A percentile compares a stretch with the other conserved stretches of the same genome.
These are phyloP conservation scores for Botrytis aclada DNA, from an alignment of 2,329 filamentous ascomycete species.

Conservation along the genomic window DNA sequence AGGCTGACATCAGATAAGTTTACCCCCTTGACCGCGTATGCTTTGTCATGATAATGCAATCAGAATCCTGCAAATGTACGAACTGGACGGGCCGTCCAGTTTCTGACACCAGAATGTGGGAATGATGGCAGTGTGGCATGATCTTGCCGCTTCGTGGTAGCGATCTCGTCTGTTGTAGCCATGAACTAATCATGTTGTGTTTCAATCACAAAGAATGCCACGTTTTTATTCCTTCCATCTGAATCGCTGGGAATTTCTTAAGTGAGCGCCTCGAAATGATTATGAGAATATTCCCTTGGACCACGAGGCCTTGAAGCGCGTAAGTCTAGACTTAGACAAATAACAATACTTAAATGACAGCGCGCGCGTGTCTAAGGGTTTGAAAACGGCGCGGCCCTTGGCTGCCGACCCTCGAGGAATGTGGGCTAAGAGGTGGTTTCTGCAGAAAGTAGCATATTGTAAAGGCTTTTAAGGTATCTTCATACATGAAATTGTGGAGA, in stretches of 20 bases:
- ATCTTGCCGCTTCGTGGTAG: constrained; percentile 17
- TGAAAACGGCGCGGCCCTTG: constrained; percentile 18
- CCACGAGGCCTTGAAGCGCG: background rate
- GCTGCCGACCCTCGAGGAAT: constrained; percentile 10
- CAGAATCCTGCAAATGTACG: constrained; percentile 15
- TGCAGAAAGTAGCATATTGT: constrained; percentile 5
- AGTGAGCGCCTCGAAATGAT: background rate
- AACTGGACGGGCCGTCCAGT: constrained; percentile 19
- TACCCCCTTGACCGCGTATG: constrained; percentile 1
- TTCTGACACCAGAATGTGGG: constrained; percentile 18
- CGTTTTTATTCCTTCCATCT: constrained; percentile 16
- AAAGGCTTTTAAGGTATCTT: background rate
- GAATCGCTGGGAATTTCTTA: background rate
- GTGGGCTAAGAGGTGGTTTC: background rate
- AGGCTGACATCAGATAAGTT: constrained; percentile 16
- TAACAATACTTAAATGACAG: background rate
- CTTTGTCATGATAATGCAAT: constrained; percentile 11
- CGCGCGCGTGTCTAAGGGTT: constrained; percentile 8
- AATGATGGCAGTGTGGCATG: constrained; percentile 21
- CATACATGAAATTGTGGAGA: constrained; percentile 12
- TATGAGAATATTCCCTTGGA: background rate
- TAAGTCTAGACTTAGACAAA: background rate
- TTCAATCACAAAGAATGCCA: constrained; percentile 14
- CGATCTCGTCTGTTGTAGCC: constrained; percentile 17
- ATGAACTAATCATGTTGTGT: constrained; percentile 15